Base-by-base conservation (phyloP, 495 filamentous ascomycete genomes). In the Aspergillus taichungensis region DNA sequence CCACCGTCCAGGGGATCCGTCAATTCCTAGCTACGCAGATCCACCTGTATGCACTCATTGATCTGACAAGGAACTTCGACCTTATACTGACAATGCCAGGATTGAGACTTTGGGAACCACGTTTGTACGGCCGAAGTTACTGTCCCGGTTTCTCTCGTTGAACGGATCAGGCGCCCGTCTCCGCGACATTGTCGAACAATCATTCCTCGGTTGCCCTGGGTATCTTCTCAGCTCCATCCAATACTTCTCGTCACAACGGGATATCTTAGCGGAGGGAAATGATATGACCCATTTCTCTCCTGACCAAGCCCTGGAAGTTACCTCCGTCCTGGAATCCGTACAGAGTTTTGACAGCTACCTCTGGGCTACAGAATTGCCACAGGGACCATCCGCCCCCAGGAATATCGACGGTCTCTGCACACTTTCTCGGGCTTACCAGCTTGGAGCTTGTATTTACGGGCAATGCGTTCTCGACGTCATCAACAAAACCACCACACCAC, bases 31-130 rank as follows among this genome's bases (percentile, higher is more conserved):
- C 37, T 8, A 52, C 46, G 8, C 58, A 59, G 12, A 52, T 60
- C 5, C 45, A 52, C 39, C 11, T 52, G 44, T 54, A 49, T 10
- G 52, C 39, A 10, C 34, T 6, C n/a, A n/a, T 10, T 1, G 31
- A 3, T 28, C 7, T 24, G 24, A 40, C 18, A 9, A 27, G 6
- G 37, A 14, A 40, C 14, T 2, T 24, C 2, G 2, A 24, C 18
- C 18, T 2, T 24, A 24, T 18, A 44, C 45, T 53, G 18, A 51
- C 41, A 13, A 11, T 42, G 0, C 45, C 30, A 78, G 43, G 49
- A 73, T 52, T 49, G 69, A 55, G 50, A 76, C 40, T 48, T 73
- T 48, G 47, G 66, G 28, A 54, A 71, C 32, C 54, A 75, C 61
- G 46, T 77, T 56, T 60, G 68, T 38, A 50, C 76, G 35, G 47